phyloP scores from a whole-genome alignment of 2,329 filamentous ascomycete species.

The Dothideomycetes sp. region DNA sequence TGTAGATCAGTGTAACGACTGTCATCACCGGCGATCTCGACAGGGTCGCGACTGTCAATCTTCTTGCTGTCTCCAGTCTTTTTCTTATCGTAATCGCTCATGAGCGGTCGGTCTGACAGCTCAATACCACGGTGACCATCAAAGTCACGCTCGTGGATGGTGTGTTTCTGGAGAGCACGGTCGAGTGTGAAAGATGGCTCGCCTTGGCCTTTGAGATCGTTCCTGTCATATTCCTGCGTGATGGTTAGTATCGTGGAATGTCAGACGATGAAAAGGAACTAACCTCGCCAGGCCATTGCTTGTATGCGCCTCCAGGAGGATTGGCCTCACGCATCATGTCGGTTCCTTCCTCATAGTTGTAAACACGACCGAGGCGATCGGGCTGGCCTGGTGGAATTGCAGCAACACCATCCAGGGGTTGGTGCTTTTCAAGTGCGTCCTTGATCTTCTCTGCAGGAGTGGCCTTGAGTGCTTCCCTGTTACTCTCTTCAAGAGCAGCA shows the following conservation, averaged over 20 bases:
- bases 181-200: slow-evolving; percentile 68
- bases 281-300: slow-evolving; percentile 65
- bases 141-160: slow-evolving; percentile 27
- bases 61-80: slow-evolving; percentile 17
- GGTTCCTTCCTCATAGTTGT: slow-evolving; percentile 76
- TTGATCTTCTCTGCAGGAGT: slow-evolving; percentile 70
- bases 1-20: slow-evolving; percentile 24
- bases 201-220: slow-evolving; percentile 75
- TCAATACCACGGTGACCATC: slow-evolving; percentile 32
- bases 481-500: slow-evolving; percentile 64
- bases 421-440: slow-evolving; percentile 63
- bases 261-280: slow-evolving; percentile 29
- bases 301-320: slow-evolving; percentile 63
- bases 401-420: slow-evolving; percentile 73
- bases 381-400: slow-evolving; percentile 61
- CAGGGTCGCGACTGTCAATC: slow-evolving; percentile 24
- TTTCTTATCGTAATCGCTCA: slow-evolving; percentile 28
- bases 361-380: slow-evolving; percentile 59
- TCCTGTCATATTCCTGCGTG: slow-evolving; percentile 53
- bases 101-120: slow-evolving; percentile 33
- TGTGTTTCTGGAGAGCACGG: slow-evolving; percentile 54
- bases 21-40: slow-evolving; percentile 27
- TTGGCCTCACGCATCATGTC: slow-evolving; percentile 72
- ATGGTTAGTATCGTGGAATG: not conserved
- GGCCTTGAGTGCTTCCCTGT: slow-evolving; percentile 67